Evolutionary conservation across 2,329 filamentous ascomycete species (phyloP).

Genomic region (Phialophora chinensis): DNA sequence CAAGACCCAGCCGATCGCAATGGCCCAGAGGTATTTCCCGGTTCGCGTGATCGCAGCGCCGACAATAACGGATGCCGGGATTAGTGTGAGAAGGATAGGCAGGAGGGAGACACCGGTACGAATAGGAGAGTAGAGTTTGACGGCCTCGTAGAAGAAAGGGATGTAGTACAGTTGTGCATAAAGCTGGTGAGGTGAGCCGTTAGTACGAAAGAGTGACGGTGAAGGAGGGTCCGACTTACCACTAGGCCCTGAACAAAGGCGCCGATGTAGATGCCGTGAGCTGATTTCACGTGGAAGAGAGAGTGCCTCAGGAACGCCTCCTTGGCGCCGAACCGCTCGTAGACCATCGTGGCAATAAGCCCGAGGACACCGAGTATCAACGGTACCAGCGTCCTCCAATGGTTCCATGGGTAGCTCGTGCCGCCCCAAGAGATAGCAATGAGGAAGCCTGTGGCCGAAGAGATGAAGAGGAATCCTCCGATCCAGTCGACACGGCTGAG

Average conservation of each 20-base stretch:
- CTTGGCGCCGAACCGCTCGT: constrained; percentile 45
- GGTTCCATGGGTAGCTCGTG: constrained; percentile 47
- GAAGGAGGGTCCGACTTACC: constrained; percentile 42
- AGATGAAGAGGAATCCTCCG: constrained; percentile 49
- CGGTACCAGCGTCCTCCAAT: constrained; percentile 49
- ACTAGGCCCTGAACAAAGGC: constrained; percentile 53
- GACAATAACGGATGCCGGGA: constrained; percentile 43
- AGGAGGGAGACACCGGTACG: constrained; percentile 49
- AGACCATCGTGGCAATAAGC: constrained; percentile 45
- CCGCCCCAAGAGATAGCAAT: constrained; percentile 54
- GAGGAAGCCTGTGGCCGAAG: constrained; percentile 48
- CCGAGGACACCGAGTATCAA: constrained; percentile 45
- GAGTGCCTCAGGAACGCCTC: constrained; percentile 47
- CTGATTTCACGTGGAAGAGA: constrained; percentile 47
- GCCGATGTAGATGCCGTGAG: constrained; percentile 49
- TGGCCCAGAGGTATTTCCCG: constrained; percentile 49
- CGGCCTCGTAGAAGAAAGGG: constrained; percentile 50
- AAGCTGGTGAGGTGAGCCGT: constrained; percentile 42
- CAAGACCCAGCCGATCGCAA: constrained; percentile 52
- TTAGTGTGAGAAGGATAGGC: constrained; percentile 43
- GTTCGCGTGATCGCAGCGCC: constrained; percentile 45
- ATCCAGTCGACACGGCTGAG: constrained; percentile 50
- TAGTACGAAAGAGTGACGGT: not conserved
- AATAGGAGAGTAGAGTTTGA: constrained; percentile 44
- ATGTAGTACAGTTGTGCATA: constrained; percentile 52